Evolutionary conservation across 202 grass and related monocot genomes (phyloP).

Genomic region (Alloteropsis angusta): DNA sequence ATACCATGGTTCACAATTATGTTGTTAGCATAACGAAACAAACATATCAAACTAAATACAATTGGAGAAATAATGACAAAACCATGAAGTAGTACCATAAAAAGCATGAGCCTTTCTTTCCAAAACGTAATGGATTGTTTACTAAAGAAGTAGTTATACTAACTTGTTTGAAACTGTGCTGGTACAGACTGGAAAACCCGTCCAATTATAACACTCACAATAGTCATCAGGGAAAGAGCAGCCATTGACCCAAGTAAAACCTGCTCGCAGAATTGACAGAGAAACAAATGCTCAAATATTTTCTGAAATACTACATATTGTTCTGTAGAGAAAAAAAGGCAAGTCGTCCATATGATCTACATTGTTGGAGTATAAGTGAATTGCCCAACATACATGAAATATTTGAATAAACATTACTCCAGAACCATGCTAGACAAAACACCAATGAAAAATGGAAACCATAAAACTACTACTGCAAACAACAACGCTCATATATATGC

Average conservation of each 20-base stretch:
- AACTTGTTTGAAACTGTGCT: slow-evolving; percentile 94
- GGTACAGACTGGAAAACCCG: slow-evolving; percentile 78
- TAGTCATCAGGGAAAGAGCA: slow-evolving; percentile 85
- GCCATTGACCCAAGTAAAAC: slow-evolving; percentile 83
- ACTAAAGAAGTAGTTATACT: slow-evolving; percentile 12
- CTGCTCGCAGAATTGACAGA: slow-evolving; percentile 29
- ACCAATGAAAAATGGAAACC: background rate
- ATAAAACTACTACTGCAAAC: background rate
- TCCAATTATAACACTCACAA: slow-evolving; percentile 85
- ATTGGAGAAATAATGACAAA: background rate
- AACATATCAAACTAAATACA: background rate
- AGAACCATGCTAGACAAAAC: slow-evolving; percentile 1
- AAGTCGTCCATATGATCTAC: background rate
- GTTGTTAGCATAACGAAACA: slow-evolving; percentile 4
- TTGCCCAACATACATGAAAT: too few relatives aligned
- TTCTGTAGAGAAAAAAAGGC: background rate
- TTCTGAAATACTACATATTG: background rate
- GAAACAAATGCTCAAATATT: background rate
- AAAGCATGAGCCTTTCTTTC: background rate
- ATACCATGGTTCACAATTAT: slow-evolving; percentile 11
- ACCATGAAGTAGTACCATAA: background rate
- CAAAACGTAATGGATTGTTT: slow-evolving; percentile 7
- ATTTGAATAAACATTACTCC: background rate
- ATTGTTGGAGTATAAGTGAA: too few relatives aligned
- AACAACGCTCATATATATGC: background rate